Base-by-base conservation (phyloP, 1,284 basidiomycete genomes). In the Cystobasidiaceae sp. region DNA sequence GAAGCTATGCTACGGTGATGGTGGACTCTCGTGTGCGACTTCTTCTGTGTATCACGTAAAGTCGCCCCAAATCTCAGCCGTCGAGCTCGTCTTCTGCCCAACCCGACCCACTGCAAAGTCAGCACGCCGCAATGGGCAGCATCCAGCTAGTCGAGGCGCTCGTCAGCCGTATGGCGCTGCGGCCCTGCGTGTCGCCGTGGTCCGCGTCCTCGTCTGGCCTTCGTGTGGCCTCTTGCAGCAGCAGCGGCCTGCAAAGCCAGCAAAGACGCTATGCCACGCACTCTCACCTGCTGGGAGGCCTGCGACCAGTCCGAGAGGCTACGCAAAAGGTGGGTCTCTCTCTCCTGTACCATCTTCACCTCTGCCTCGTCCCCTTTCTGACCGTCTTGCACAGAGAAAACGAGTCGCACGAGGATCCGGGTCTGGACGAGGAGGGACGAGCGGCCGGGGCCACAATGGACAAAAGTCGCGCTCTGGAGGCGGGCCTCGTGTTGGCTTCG, bases 401-500 rank as follows among this genome's bases (percentile, higher is more conserved):
- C 88, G 94, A 75, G 83, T 94, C 43, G 94, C 94, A 77, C 83
- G 94, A 75, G 94, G 94, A 76, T 87, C 90, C 77, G 88, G 88
- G 21, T 93, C 91, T 0, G 88, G 88, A 30, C 84, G 89, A 71
- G 94, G 94, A 72, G 88, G 91, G 65, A 97, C 93, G 0, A 86
- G 93, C 3, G 92, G 92, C 68, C 84, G 91, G 61, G 94, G 94
- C 79, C 85, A 91, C 78, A 99, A 99, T 75, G 94, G 94, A 73
- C 93, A 96, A 77, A 94, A 93, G 68, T 88, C 93, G 45, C 85
- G 94, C 63, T 85, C 89, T 21, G 93, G 94, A 5, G 87, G 90
- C 72, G 90, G 92, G n/a, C 75, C 28, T 9, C 55, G 60, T 17
- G 61, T 69, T 3, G 86, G 87, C 5, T 98, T 97, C 71, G 93